Evolutionary conservation across 1,284 basidiomycete species (phyloP), one percentile per base, ranked within the genome.

Genomic region (Sanghuangporus baumii): DNA sequence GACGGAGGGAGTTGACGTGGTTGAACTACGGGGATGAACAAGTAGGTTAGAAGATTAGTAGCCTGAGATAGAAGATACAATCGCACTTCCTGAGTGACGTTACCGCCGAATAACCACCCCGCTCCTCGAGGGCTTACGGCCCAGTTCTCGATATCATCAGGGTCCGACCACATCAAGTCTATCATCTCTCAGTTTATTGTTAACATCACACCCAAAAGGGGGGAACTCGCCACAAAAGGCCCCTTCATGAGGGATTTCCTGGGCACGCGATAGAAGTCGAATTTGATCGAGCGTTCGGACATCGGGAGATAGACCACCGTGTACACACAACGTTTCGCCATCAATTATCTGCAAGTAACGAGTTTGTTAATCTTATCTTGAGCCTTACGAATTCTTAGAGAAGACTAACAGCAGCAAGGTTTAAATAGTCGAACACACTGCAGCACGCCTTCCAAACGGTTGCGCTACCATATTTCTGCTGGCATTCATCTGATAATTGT

Each of bases 131-230:
- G 95, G 69, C 91, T 94, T 43, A 98, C 93, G 2, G 93, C 93
- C 96, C 95, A 98, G 43, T 91, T 93, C 48, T 95, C 93, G 47
- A 97, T 89, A 41, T 98, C 94, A 71, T 98, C 96, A 0, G 96
- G 95, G 74, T 98, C 95, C 26, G 93, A 95, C 95, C 95, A 98
- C 93, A 97, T 96, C 16, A 98, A 82, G 74, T 97, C 94, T 94
- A 46, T 46, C 20, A 7, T 18, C 16, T 46, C 9, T n/a, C 20
- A 16, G 16, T n/a, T 41, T 18, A 46, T 7, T n/a, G 7, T 3
- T 6, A 20, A 7, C 16, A n/a, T 5, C 6, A 18, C 5, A n/a
- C 43, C 7, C 5, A n/a, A n/a, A 16, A 46, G 8, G 16, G 20
- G 9, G 43, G 43, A 46, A 18, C 43, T 14, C 68, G 93, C 93